These are phyloP conservation scores for Jatropha podagrica DNA, from an alignment of 441 rosid species.

Conservation along the genomic window DNA sequence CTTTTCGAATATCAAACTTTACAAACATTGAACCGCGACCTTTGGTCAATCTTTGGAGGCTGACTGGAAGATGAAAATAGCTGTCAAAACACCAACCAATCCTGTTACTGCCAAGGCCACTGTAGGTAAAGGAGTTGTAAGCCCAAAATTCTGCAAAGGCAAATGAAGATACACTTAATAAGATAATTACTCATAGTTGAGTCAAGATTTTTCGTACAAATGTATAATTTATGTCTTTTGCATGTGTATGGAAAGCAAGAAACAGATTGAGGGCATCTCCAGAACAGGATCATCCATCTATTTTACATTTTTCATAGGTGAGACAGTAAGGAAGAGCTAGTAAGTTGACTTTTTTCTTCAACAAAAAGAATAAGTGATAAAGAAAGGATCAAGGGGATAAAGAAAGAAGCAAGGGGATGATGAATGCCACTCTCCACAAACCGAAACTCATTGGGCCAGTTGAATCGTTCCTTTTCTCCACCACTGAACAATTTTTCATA, in stretches of 20 bases:
- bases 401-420: no score
- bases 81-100: slow-evolving; percentile 69
- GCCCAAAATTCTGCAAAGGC: slow-evolving; percentile 80
- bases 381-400: no score
- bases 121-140: slow-evolving; percentile 68
- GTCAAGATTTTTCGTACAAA: not conserved
- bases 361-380: no score
- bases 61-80: slow-evolving; percentile 82
- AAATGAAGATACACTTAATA: not conserved
- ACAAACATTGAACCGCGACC: slow-evolving; percentile 17
- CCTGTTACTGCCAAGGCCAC: slow-evolving; percentile 86
- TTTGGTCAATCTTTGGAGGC: slow-evolving; percentile 49
- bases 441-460: not conserved
- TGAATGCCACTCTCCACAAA: no score
- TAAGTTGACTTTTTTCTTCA: no score
- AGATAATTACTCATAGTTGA: not conserved
- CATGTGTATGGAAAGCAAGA: not conserved
- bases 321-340: no score
- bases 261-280: not conserved
- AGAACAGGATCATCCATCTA: not conserved
- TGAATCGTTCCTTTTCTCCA: no score
- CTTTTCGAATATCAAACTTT: slow-evolving; percentile 23
- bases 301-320: no score
- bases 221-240: not conserved
- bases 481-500: no score